phyloP scores from a whole-genome alignment of 768 basidiomycete species.

The Pleurotus citrinopileatus region DNA sequence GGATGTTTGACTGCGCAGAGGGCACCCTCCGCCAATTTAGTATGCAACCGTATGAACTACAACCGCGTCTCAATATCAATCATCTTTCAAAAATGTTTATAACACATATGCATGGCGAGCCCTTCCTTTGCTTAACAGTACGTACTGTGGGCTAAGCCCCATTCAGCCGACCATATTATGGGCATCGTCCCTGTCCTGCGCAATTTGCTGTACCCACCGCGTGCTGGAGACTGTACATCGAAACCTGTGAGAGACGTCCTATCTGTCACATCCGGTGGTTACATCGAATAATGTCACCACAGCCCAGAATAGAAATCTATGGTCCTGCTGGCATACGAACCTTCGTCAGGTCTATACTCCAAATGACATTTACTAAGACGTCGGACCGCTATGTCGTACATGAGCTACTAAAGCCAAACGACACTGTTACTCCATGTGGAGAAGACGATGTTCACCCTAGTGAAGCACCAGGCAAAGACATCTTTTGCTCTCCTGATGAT shows the following conservation, averaged over 20 bases:
- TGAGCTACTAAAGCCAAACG: constrained; percentile 63
- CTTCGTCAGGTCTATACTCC: constrained; percentile 70
- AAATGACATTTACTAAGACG: constrained; percentile 61
- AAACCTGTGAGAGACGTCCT: constrained; percentile 18
- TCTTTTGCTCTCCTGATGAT: constrained; percentile 45
- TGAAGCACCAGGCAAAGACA: constrained; percentile 62
- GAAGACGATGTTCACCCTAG: constrained; percentile 48
- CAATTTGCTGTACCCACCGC: constrained; percentile 50
- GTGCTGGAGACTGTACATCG: constrained; percentile 14
- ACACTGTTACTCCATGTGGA: constrained; percentile 51
- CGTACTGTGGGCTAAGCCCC: not conserved
- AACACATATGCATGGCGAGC: constrained; percentile 80
- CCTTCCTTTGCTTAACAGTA: not conserved
- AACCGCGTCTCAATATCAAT: constrained; percentile 34
- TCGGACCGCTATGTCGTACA: constrained; percentile 71
- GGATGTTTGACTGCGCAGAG: constrained; percentile 87
- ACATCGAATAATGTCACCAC: constrained; percentile 9
- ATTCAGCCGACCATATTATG: constrained; percentile 68
- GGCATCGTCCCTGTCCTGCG: constrained; percentile 69
- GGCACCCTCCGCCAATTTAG: constrained; percentile 72
- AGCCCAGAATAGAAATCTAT: constrained; percentile 68
- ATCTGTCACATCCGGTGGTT: constrained; percentile 3
- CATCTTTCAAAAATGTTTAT: constrained; percentile 71
- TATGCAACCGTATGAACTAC: constrained; percentile 39
- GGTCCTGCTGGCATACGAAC: constrained; percentile 76